phyloP scores from a whole-genome alignment of 73 alveolate genomes.

The Tetrahymena malaccensis region DNA sequence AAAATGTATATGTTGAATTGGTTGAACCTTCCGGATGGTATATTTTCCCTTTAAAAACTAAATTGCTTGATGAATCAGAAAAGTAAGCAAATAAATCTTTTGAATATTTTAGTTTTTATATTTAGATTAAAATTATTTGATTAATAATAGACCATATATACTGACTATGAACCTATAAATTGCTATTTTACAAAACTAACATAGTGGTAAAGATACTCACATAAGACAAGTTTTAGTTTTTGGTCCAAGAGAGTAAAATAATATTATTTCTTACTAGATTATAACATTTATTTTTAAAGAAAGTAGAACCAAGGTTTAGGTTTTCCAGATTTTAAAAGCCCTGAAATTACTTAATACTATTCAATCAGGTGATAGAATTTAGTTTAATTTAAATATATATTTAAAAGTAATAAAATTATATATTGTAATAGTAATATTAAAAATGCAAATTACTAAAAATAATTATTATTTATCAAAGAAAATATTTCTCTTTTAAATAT shows the following conservation, averaged over 20 bases:
- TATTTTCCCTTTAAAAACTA: slow-evolving; percentile 58
- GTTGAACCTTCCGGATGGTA: slow-evolving; percentile 98
- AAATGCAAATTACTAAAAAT: no score
- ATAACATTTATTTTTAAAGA: neutral
- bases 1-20: slow-evolving; percentile 84
- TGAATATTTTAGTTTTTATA: neutral
- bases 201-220: slow-evolving; percentile 97
- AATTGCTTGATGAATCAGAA: slow-evolving; percentile 16
- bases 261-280: no score
- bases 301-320: slow-evolving; percentile 33
- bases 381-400: neutral
- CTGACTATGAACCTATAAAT: slow-evolving; percentile 85
- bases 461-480: no score
- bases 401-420: no score
- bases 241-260: slow-evolving; percentile 85
- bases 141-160: slow-evolving; percentile 67
- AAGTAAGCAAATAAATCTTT: neutral
- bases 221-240: slow-evolving; percentile 89
- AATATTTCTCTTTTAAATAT: no score
- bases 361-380: slow-evolving; percentile 16
- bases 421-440: no score
- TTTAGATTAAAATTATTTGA: neutral
- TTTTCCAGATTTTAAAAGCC: slow-evolving; percentile 42
- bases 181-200: slow-evolving; percentile 89
- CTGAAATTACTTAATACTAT: slow-evolving; percentile 32